Evolutionary conservation across 345 rosid species (phyloP).

Genomic region (Lumnitzera racemosa): DNA sequence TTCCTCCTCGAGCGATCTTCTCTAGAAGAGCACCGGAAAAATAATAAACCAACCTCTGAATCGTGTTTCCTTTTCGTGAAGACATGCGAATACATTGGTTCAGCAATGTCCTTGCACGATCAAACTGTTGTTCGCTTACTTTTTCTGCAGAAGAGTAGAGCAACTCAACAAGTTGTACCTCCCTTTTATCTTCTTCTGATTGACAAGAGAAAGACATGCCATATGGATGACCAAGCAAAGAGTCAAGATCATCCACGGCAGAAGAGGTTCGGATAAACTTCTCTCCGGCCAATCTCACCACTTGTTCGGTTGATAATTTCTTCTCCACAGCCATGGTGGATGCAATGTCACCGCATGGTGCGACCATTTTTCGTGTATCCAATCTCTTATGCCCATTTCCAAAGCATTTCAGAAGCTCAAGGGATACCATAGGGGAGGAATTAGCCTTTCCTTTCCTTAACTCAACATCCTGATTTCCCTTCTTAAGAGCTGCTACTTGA

Average conservation of each 20-base stretch:
- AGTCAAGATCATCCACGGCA: conserved; percentile 2
- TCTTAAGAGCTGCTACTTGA: conserved; percentile 8
- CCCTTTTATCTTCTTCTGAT: conserved; percentile 25
- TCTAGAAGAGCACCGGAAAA: conserved; percentile 34
- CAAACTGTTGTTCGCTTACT: conserved; percentile 26
- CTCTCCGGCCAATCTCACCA: conserved; percentile 41
- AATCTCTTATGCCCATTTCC: conserved; percentile 19
- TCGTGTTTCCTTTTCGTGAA: conserved; percentile 28
- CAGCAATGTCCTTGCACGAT: conserved; percentile 36
- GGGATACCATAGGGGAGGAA: conserved; percentile 23
- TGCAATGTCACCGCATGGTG: conserved; percentile 10
- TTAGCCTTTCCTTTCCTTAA: conserved; percentile 11
- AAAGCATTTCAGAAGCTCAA: conserved; percentile 31
- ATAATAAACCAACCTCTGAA: conserved; percentile 33
- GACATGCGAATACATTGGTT: conserved; percentile 23
- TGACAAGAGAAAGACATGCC: conserved; percentile 19
- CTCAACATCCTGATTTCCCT: conserved; percentile 7
- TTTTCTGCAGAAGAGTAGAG: conserved; percentile 41
- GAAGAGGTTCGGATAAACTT: conserved; percentile 28
- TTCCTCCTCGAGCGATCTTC: conserved; percentile 31
- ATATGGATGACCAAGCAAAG: conserved; percentile 12
- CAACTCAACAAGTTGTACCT: conserved; percentile 32
- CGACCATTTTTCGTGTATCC: conserved; percentile 11
- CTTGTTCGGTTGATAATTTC: conserved; percentile 27
- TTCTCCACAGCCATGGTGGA: not conserved